A percentile compares a stretch with the other conserved stretches of the same genome.
phyloP scores from a whole-genome alignment of 2,329 filamentous ascomycete genomes.

The Calonectria ilicicola region DNA sequence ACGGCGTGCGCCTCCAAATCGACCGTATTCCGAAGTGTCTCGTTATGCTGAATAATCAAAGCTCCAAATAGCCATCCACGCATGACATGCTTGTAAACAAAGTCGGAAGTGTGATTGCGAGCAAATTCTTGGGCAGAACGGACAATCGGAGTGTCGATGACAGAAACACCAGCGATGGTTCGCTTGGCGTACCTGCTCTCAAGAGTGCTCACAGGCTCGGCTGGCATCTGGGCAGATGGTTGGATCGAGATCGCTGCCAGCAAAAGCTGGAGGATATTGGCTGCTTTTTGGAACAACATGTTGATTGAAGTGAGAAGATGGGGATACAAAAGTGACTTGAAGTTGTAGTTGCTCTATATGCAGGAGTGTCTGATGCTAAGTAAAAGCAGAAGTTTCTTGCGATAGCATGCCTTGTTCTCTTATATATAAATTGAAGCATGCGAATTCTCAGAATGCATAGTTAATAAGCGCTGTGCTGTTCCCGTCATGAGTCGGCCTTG shows the following conservation, averaged over 20 bases:
- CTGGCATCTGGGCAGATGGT: background rate
- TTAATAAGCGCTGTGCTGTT: too few relatives aligned
- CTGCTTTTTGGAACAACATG: background rate
- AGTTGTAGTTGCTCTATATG: background rate
- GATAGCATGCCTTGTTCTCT: too few relatives aligned
- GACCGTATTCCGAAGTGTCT: background rate
- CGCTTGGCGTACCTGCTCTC: background rate
- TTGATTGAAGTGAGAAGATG: background rate
- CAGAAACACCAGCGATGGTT: slow-evolving; percentile 5
- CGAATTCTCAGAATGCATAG: too few relatives aligned
- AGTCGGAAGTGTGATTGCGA: slow-evolving; percentile 3
- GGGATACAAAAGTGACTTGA: background rate
- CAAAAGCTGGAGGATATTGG: background rate
- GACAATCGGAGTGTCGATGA: slow-evolving; percentile 22
- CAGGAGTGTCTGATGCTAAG: too few relatives aligned
- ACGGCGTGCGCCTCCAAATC: slow-evolving; percentile 25
- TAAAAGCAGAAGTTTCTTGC: too few relatives aligned
- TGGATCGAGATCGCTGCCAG: background rate
- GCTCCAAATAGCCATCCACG: slow-evolving; percentile 18
- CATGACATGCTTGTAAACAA: slow-evolving; percentile 30
- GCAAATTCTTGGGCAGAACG: slow-evolving; percentile 5
- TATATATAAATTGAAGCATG: too few relatives aligned
- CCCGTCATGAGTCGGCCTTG: too few relatives aligned
- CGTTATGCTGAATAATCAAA: slow-evolving; percentile 13
- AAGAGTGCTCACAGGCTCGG: background rate